These are phyloP conservation scores for Coniochaeta pulveracea DNA, from an alignment of 2,329 filamentous ascomycete species.

Conservation along the genomic window DNA sequence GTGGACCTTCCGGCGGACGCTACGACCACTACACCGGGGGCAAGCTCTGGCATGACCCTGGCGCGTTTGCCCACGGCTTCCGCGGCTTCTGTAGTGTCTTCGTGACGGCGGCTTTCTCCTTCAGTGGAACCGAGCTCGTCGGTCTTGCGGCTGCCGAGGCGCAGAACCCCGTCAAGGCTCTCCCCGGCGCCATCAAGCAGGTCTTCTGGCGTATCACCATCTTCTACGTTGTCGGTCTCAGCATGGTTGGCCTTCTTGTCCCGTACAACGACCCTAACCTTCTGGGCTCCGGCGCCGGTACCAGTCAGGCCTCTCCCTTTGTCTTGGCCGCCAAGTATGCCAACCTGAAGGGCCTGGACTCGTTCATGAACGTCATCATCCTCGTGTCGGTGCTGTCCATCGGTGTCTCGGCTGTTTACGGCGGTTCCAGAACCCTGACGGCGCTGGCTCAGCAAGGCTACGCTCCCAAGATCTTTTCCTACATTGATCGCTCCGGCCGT, in stretches of 20 bases:
- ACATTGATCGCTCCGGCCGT: slow-evolving; percentile 41
- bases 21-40: slow-evolving; percentile 31
- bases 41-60: slow-evolving; percentile 29
- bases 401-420: slow-evolving; percentile 42
- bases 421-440: slow-evolving; percentile 41
- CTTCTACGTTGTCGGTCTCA: slow-evolving; percentile 38
- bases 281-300: slow-evolving; percentile 31
- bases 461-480: slow-evolving; percentile 39
- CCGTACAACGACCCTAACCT: slow-evolving; percentile 30
- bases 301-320: slow-evolving; percentile 34
- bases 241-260: slow-evolving; percentile 34
- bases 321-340: slow-evolving; percentile 37
- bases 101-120: slow-evolving; percentile 59
- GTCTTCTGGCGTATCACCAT: slow-evolving; percentile 44
- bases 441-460: slow-evolving; percentile 46
- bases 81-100: slow-evolving; percentile 59
- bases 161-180: slow-evolving; percentile 52
- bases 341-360: slow-evolving; percentile 32
- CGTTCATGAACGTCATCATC: slow-evolving; percentile 43
- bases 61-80: slow-evolving; percentile 56
- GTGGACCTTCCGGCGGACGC: slow-evolving; percentile 33
- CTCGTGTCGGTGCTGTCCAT: slow-evolving; percentile 42
- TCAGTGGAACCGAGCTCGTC: slow-evolving; percentile 57
- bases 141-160: slow-evolving; percentile 62
- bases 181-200: slow-evolving; percentile 73